A percentile compares a stretch with the other conserved stretches of the same genome.
Conservation (phyloP, 2,329 filamentous ascomycete genomes). For the Biscogniauxia marginata region DNA sequence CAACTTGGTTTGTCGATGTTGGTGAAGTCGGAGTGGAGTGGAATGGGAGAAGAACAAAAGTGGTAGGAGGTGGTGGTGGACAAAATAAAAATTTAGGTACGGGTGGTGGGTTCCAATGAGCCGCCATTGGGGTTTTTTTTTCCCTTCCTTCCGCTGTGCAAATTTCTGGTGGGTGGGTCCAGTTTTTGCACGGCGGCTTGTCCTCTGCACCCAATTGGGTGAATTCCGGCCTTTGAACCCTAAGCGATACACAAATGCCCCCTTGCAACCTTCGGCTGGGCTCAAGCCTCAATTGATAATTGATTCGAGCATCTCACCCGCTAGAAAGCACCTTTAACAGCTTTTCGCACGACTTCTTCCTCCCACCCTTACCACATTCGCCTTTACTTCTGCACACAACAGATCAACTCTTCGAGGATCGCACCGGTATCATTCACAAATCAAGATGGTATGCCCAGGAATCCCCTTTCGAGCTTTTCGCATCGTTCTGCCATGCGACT, state of each 20-base stretch:
- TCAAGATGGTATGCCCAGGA: slow-evolving; percentile 58
- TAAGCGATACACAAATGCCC: slow-evolving; percentile 30
- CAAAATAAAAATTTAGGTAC: slow-evolving; percentile 14
- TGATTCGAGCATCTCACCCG: slow-evolving; percentile 13
- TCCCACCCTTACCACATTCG: slow-evolving; percentile 24
- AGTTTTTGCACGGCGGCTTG: not conserved
- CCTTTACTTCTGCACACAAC: slow-evolving; percentile 27
- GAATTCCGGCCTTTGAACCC: slow-evolving; percentile 30
- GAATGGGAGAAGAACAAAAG: slow-evolving; percentile 16
- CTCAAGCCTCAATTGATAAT: slow-evolving; percentile 25
- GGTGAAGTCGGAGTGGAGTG: slow-evolving; percentile 24
- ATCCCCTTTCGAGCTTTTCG: slow-evolving; percentile 1
- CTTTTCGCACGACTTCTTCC: slow-evolving; percentile 20
- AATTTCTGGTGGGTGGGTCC: not conserved
- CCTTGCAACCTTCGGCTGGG: not conserved
- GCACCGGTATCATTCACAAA: slow-evolving; percentile 54
- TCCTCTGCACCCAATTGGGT: slow-evolving; percentile 24
- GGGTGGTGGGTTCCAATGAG: not conserved
- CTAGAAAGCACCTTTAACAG: slow-evolving; percentile 18
- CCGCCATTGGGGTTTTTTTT: slow-evolving; percentile 6
- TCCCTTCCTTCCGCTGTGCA: not conserved
- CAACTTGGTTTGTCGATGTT: slow-evolving; percentile 13
- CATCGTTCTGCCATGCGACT: not conserved
- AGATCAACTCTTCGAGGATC: slow-evolving; percentile 64
- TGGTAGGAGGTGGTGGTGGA: slow-evolving; percentile 25